Evolutionary conservation across 1,284 basidiomycete species (phyloP), one percentile per base, ranked within the genome.

Genomic region (Tausonia pullulans): DNA sequence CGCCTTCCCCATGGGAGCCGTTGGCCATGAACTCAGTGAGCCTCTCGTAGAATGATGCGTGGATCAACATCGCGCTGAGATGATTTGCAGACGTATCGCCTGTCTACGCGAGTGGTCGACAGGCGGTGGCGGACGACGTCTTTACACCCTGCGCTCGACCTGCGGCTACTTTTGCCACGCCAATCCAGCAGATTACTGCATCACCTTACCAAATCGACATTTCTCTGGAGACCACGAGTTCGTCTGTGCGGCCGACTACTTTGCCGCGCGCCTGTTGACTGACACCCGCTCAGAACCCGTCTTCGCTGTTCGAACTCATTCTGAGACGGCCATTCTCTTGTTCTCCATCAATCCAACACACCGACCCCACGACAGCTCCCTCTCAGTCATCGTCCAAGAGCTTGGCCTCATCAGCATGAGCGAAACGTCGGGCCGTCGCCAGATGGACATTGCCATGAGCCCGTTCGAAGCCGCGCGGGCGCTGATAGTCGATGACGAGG

Each of bases 11-110:
- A 53, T 52, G 45, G 64, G 64, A 2, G 7, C 53, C 39, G 45
- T 58, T 13, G 64, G 64, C 3, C 48, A 60, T 9, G 54, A 65
- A 39, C 64, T 65, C n/a, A 65, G 64, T 65, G 44, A 45, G 64
- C 48, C 46, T 58, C 45, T 13, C 13, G 11, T 13, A 49, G 1
- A 9, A 9, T 14, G 16, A 39, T 54, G 5, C 16, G 8, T 40
- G 52, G 27, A 16, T 39, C 3, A 14, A 6, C 8, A 3, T 39
- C 16, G 41, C 13, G 9, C 14, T 56, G 7, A 3, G 8, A 5
- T 43, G 41, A 3, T 14, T 6, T 45, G 5, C 50, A 65, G 64
- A 65, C 46, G 60, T 65, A 11, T 65, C 64, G 14, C 53, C 64
- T 5, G 44, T 65, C 40, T n/a, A 39, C 10, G 49, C 43, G 45